A percentile compares a stretch with the other conserved stretches of the same genome.
phyloP scores from a whole-genome alignment of 2,329 filamentous ascomycete genomes.

The Ramichloridium luteum region DNA sequence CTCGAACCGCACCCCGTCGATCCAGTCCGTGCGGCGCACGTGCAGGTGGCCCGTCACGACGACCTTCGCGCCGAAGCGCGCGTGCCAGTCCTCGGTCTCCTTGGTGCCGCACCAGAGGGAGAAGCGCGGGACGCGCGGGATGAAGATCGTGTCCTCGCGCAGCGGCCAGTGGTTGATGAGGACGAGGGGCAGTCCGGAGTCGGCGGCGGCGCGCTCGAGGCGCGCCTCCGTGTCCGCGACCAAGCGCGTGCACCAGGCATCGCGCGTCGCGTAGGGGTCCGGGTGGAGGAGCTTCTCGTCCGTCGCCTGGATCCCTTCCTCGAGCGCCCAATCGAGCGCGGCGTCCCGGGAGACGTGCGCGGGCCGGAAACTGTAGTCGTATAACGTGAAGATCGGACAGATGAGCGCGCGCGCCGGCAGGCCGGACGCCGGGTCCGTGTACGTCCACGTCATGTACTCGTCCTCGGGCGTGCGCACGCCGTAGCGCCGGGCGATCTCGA shows the following conservation, averaged over 20 bases:
- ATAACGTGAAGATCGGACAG: constrained; percentile 46
- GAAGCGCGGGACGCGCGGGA: constrained; percentile 33
- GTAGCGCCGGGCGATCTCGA: constrained; percentile 39
- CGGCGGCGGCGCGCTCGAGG: constrained; percentile 22
- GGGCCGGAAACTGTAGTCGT: constrained; percentile 48
- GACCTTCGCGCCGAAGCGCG: constrained; percentile 34
- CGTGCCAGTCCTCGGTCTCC: constrained; percentile 36
- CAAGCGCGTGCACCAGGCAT: constrained; percentile 34
- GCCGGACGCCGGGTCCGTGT: constrained; percentile 30
- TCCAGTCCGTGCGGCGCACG: constrained; percentile 36
- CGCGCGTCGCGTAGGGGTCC: constrained; percentile 32
- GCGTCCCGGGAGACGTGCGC: constrained; percentile 35
- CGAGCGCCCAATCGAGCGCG: constrained; percentile 36
- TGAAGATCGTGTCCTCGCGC: constrained; percentile 32
- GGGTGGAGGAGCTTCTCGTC: constrained; percentile 35
- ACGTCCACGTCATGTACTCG: constrained; percentile 39
- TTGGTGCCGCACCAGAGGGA: constrained; percentile 37
- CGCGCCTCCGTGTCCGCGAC: constrained; percentile 30
- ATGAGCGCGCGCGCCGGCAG: constrained; percentile 38
- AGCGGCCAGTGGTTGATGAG: constrained; percentile 38
- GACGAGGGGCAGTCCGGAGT: constrained; percentile 25
- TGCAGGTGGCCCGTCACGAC: constrained; percentile 37
- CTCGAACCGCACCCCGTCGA: constrained; percentile 35
- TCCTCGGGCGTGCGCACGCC: constrained; percentile 47
- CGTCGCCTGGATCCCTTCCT: constrained; percentile 34